Base-by-base conservation (phyloP, 139 green algal genomes). In the Tetradesmus lagerheimii region DNA sequence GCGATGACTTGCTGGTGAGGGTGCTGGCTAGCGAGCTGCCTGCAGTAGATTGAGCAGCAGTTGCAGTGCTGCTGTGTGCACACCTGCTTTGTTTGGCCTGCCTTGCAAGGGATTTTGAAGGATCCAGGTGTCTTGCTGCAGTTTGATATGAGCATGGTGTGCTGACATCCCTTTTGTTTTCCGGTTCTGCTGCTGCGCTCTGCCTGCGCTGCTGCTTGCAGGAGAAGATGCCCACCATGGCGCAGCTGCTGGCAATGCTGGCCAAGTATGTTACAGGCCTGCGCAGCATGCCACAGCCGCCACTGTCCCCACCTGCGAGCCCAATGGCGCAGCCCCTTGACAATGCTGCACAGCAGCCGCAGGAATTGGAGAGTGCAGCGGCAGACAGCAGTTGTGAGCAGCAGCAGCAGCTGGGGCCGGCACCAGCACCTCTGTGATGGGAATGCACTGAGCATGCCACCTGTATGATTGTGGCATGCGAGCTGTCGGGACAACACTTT, bases 161-260 rank as follows among this genome's bases (percentile, higher is more conserved):
- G 34, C n/a, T 50, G 15, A 43, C 75, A 41, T 23, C 16, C 37
- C 29, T 81, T n/a, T n/a, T n/a, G n/a, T n/a, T n/a, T n/a, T n/a
- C n/a, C n/a, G 37, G 75, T 81, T 35, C 34, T 43, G 5, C 9
- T 74, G 25, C 20, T 74, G 35, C 41, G 29, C 29, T 81, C n/a
- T 11, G 6, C n/a, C 27, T 78, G 6, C 9, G 27, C 29, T 78
- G 29, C 66, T 50, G 37, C 39, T 50, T 66, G 80, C 80, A 85
- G 80, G 80, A 64, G 34, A 85, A 85, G 39, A 85, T 85, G 80
- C 80, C 80, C 14, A 85, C 80, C 14, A 23, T 85, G 43, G 39
- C 80, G 23, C 80, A 85, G 45, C 80, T 85, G 43, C 29, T 64
- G 25, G 39, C 39, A 23, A 37, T 85, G 45, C 45, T 85, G 25